phyloP scores from a whole-genome alignment of 768 basidiomycete species.

The Serendipita sp. region DNA sequence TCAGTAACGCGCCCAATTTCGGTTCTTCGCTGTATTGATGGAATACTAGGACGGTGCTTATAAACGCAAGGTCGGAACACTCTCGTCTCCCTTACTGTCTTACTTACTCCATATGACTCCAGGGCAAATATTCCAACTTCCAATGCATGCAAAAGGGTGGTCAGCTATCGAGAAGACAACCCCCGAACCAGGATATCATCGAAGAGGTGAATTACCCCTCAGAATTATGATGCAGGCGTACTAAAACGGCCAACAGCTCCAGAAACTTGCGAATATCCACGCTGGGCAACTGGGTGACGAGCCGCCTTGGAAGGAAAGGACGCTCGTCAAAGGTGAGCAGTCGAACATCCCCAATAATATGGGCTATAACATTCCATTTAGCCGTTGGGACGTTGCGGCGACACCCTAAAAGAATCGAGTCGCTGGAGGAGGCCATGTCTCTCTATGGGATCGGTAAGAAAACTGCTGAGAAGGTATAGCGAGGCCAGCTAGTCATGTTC shows the following conservation, averaged over 20 bases:
- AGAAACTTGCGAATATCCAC: conserved; percentile 51
- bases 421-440: conserved; percentile 39
- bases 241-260: conserved; percentile 29
- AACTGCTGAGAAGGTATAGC: conserved; percentile 55
- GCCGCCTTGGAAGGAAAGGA: conserved; percentile 50
- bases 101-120: not conserved
- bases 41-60: not conserved
- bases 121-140: conserved; percentile 35
- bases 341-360: not conserved
- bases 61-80: not conserved
- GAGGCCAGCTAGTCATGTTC: not conserved
- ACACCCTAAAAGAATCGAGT: conserved; percentile 42
- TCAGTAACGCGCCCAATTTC: not conserved
- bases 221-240: not conserved
- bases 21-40: not conserved
- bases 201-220: conserved; percentile 26
- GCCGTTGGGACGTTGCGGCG: conserved; percentile 44
- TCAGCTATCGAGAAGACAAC: conserved; percentile 18
- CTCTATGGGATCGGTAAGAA: conserved; percentile 56
- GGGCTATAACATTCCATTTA: conserved; percentile 18
- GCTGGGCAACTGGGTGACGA: conserved; percentile 41
- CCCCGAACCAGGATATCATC: conserved; percentile 56
- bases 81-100: not conserved
- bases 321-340: conserved; percentile 48
- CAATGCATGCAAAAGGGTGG: conserved; percentile 40